These are phyloP conservation scores for Laetiporus sulphureus DNA, from an alignment of 1,284 basidiomycete species.

Conservation along the genomic window DNA sequence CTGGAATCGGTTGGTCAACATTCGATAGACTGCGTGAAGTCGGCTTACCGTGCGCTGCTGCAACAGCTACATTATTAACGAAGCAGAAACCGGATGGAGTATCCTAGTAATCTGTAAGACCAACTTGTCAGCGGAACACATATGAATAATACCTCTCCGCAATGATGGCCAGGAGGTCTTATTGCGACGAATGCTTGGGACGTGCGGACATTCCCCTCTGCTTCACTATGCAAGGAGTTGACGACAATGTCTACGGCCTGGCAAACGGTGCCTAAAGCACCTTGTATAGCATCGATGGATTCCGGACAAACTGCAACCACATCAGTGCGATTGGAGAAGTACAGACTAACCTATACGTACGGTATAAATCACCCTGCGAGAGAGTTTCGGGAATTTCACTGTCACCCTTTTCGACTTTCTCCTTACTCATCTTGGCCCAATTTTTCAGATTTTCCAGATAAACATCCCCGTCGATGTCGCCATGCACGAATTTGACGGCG, in stretches of 20 bases:
- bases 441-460: constrained; percentile 56
- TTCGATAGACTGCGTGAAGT: constrained; percentile 1
- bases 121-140: neutral
- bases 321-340: neutral
- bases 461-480: constrained; percentile 58
- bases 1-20: no score
- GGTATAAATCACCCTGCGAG: constrained; percentile 80
- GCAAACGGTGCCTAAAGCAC: constrained; percentile 74
- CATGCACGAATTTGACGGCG: constrained; percentile 71
- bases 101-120: no score
- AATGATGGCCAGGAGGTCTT: constrained; percentile 89
- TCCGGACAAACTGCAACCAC: constrained; percentile 53
- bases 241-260: constrained; percentile 76
- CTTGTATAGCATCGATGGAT: constrained; percentile 69
- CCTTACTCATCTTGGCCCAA: constrained; percentile 61
- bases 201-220: neutral
- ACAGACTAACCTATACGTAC: constrained; percentile 37
- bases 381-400: constrained; percentile 76
- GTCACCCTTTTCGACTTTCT: constrained; percentile 56
- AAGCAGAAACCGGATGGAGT: constrained; percentile 91
- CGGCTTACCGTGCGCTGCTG: constrained; percentile 83
- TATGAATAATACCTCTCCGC: constrained; percentile 50
- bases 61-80: constrained; percentile 90
- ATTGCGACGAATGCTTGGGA: constrained; percentile 75
- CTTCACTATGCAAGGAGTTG: constrained; percentile 14